Base-by-base conservation (phyloP, 768 basidiomycete genomes). In the Infundibulicybe gibba region DNA sequence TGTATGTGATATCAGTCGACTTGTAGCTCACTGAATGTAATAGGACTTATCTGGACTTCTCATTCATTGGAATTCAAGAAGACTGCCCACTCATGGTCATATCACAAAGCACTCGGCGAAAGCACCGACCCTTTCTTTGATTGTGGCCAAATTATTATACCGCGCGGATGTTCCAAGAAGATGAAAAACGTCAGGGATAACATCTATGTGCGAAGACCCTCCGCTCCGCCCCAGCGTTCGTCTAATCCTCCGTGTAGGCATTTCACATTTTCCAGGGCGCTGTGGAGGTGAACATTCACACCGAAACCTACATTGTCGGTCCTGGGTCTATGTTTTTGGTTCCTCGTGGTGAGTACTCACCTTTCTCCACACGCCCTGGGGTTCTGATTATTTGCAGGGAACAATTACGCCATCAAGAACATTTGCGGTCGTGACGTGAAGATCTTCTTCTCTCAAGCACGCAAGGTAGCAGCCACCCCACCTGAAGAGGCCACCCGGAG, bases 371-470 rank as follows among this genome's bases (percentile, higher is more conserved):
- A 25, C 19, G 21, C 42, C 33, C 47, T 38, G 40, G 6, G 15
- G n/a, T 33, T 51, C 31, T 43, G 38, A 31, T 13, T 41, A 33
- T 35, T 34, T 50, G 1, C 54, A 94, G 93, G 93, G 15, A 98
- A 98, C 63, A 80, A 79, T 8, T 98, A 98, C 62, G 81, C 81
- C 49, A 91, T 98, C 57, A 80, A 89, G 59, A 98, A 97, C 67
- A 85, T 97, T 16, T 78, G 76, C 15, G 77, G 85, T 41, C 81
- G 88, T 32, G 83, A 87, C 41, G 91, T 85, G 16, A 81, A 78
- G 56, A 66, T 98, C 6, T 97, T 95, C 71, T 98, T 97, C 68
- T 85, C 92, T 0, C 95, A 97, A 68, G 90, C 90, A n/a, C 69
- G 76, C 21, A 76, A 75, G 51, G 56, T 70, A n/a, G 54, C 50